Evolutionary conservation across 164 flowering plant species (phyloP).

Genomic region (Aristolochia contorta): DNA sequence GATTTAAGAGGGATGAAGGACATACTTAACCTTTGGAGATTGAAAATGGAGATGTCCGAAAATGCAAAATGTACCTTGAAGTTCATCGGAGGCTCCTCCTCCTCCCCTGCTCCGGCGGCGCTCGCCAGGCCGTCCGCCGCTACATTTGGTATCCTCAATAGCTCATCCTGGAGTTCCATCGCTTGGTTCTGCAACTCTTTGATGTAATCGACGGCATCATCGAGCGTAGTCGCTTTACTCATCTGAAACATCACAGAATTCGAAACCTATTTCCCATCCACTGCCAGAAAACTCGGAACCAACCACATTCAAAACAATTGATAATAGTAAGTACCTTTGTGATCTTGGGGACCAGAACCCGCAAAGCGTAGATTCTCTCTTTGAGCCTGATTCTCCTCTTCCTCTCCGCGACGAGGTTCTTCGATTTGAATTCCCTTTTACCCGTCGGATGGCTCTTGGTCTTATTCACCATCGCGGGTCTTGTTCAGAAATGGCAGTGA

Average conservation of each 20-base stretch:
- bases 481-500: too few species aligned
- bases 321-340: constrained; percentile 78
- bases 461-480: too few species aligned
- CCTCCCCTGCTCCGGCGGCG: background rate
- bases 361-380: constrained; percentile 43
- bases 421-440: constrained; percentile 36
- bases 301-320: background rate
- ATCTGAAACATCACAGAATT: constrained; percentile 27
- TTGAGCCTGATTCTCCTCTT: constrained; percentile 51
- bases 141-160: constrained; percentile 34
- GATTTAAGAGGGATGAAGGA: background rate
- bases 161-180: constrained; percentile 37
- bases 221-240: constrained; percentile 56
- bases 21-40: background rate
- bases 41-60: background rate
- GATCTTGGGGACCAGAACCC: constrained; percentile 67
- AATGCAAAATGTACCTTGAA: background rate
- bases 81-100: background rate
- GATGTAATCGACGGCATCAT: constrained; percentile 60
- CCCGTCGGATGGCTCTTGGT: background rate
- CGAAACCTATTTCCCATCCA: background rate
- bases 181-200: constrained; percentile 33
- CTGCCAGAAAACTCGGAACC: background rate
- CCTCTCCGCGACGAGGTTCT: constrained; percentile 75
- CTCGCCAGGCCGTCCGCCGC: constrained; percentile 6